Evolutionary conservation across 2,329 filamentous ascomycete genomes (phyloP).

Genomic region (Emydomyces testavorans): DNA sequence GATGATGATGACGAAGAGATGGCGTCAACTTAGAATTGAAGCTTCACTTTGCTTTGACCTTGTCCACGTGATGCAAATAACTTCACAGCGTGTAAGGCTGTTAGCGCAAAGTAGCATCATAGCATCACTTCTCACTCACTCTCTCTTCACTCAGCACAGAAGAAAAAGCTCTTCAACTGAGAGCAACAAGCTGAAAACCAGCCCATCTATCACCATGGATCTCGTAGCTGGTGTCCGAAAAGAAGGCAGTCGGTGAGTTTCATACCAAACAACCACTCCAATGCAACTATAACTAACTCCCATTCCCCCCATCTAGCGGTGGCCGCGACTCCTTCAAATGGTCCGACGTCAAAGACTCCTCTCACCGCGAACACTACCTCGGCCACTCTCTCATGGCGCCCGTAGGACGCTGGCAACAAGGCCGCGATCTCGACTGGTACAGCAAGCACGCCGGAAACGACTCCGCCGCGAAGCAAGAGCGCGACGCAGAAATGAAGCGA

Average conservation of each 20-base stretch:
- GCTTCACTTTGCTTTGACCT: too few relatives aligned
- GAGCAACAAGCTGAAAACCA: neutral
- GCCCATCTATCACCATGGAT: conserved; percentile 55
- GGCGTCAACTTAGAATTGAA: neutral
- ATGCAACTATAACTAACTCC: too few relatives aligned
- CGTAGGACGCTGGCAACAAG: conserved; percentile 83
- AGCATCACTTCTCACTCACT: neutral
- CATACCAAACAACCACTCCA: too few relatives aligned
- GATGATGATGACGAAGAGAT: neutral
- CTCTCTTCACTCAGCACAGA: too few relatives aligned
- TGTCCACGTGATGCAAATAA: too few relatives aligned
- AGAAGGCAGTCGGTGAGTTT: conserved; percentile 57
- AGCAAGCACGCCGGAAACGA: conserved; percentile 50
- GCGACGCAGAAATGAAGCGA: conserved; percentile 64
- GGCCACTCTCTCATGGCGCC: conserved; percentile 87
- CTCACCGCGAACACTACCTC: conserved; percentile 80
- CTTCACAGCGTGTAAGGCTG: too few relatives aligned
- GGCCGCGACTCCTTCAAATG: conserved; percentile 88
- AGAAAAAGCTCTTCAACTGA: neutral
- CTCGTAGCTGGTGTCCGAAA: conserved; percentile 86
- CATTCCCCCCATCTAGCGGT: conserved; percentile 45
- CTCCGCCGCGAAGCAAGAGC: conserved; percentile 39
- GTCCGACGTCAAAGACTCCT: conserved; percentile 80
- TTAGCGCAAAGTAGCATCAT: too few relatives aligned
- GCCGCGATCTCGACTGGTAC: conserved; percentile 57